Conservation (phyloP, 345 rosid genomes). For the Linum usitatissimum region DNA sequence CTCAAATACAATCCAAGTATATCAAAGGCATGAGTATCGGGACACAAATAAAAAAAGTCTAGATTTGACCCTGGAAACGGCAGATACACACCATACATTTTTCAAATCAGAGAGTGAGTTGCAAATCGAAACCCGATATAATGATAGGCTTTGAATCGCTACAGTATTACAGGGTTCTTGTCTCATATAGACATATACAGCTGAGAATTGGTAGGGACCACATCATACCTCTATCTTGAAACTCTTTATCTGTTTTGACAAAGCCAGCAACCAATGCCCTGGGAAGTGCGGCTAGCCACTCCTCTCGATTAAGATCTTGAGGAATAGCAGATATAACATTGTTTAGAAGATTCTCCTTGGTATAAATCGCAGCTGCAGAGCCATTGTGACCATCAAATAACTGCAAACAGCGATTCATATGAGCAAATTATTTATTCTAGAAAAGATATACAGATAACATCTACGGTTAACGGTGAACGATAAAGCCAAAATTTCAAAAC, state of each 20-base stretch:
- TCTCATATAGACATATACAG: too few relatives aligned
- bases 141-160: background rate
- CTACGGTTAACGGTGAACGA: conserved; percentile 3
- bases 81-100: too few relatives aligned
- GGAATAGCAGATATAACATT: conserved; percentile 73
- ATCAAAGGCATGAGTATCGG: too few relatives aligned
- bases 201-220: background rate
- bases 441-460: conserved; percentile 1
- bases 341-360: conserved; percentile 58
- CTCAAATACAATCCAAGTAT: background rate
- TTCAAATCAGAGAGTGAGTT: background rate
- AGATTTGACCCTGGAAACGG: too few relatives aligned
- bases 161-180: background rate
- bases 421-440: background rate
- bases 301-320: conserved; percentile 55
- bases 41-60: background rate
- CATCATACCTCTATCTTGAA: conserved; percentile 63
- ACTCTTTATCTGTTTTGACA: conserved; percentile 90
- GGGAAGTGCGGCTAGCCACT: conserved; percentile 84
- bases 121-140: background rate
- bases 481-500: conserved; percentile 3
- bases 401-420: conserved; percentile 30
- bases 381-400: conserved; percentile 94
- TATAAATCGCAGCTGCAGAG: conserved; percentile 75
- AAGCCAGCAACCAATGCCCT: conserved; percentile 88